These are phyloP conservation scores for Saccharomycopsis sp. DNA, from an alignment of 805 yeast species.

Conservation along the genomic window DNA sequence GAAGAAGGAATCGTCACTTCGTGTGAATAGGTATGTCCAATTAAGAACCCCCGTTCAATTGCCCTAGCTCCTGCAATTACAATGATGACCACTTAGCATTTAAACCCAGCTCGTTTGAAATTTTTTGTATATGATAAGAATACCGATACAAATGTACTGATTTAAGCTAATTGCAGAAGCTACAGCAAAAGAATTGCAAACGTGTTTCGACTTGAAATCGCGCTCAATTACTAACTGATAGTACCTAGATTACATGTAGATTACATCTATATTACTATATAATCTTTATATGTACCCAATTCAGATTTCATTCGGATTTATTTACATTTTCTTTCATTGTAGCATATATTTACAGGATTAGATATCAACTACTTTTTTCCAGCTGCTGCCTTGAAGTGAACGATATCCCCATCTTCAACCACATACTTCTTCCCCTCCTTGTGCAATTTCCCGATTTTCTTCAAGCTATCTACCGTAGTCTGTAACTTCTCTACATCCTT, in stretches of 20 bases:
- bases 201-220: no score
- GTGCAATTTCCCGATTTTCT: conserved; percentile 50
- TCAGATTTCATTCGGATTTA: no score
- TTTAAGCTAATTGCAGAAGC: neutral
- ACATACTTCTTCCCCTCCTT: conserved; percentile 72
- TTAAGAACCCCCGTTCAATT: neutral
- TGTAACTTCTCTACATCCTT: conserved; percentile 10
- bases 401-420: conserved; percentile 85
- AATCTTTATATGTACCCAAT: no score
- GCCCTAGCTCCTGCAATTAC: neutral
- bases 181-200: no score
- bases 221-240: neutral
- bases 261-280: no score
- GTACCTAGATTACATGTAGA: no score
- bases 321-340: no score
- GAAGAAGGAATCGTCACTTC: no score
- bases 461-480: conserved; percentile 37
- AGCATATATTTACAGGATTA: no score
- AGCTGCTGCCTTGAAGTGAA: conserved; percentile 89
- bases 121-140: conserved; percentile 22
- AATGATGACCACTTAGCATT: conserved; percentile 22
- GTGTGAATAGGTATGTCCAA: neutral
- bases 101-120: conserved; percentile 24
- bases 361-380: conserved; percentile 36
- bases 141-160: conserved; percentile 4